These are phyloP conservation scores for Tolypocladium album DNA, from an alignment of 2,329 filamentous ascomycete genomes.

Conservation along the genomic window DNA sequence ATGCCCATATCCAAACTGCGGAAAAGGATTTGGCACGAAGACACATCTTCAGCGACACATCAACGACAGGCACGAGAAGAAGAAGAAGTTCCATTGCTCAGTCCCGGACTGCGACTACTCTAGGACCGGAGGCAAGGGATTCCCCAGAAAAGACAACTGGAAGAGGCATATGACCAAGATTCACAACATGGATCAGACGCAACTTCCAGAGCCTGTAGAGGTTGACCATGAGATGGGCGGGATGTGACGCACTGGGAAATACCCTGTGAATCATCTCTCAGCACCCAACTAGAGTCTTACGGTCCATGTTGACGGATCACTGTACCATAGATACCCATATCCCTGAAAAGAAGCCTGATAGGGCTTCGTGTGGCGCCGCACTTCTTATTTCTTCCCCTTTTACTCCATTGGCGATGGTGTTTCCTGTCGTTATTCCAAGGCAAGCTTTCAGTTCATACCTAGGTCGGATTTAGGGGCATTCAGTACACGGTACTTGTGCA, in stretches of 20 bases:
- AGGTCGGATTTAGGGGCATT: background rate
- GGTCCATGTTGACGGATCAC: background rate
- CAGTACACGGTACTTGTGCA: background rate
- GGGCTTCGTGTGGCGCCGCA: background rate
- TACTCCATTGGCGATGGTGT: background rate
- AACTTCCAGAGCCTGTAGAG: slow-evolving; percentile 30
- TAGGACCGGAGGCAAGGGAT: slow-evolving; percentile 44
- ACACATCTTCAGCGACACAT: slow-evolving; percentile 52
- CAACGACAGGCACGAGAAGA: slow-evolving; percentile 51
- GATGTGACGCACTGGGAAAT: background rate
- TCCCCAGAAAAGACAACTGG: slow-evolving; percentile 54
- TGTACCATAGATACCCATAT: background rate
- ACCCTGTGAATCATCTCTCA: background rate
- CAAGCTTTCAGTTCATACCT: background rate
- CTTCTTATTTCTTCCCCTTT: background rate
- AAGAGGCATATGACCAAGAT: slow-evolving; percentile 52
- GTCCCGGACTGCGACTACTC: slow-evolving; percentile 44
- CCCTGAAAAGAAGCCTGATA: background rate
- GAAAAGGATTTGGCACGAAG: slow-evolving; percentile 49
- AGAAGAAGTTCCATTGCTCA: slow-evolving; percentile 48
- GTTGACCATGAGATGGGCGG: slow-evolving; percentile 24
- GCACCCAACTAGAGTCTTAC: background rate
- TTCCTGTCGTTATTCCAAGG: background rate
- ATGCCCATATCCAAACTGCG: slow-evolving; percentile 40
- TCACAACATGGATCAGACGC: slow-evolving; percentile 32